phyloP scores from a whole-genome alignment of 148 eudicot species.

The Camellia granthamiana region DNA sequence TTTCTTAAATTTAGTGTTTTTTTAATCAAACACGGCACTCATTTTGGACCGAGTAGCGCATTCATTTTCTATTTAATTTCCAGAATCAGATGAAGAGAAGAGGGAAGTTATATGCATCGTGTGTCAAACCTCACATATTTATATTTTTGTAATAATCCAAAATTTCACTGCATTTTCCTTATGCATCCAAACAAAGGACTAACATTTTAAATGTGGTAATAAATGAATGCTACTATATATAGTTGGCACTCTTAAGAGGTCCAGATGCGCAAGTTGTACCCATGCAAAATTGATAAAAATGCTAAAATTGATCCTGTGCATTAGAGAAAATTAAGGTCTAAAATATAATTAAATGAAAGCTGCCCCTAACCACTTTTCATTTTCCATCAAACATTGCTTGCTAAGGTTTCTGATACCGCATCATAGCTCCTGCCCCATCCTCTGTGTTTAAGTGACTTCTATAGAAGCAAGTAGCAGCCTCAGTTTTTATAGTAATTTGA shows the following conservation, averaged over 20 bases:
- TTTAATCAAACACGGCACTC: too few species aligned
- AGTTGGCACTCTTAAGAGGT: constrained; percentile 2
- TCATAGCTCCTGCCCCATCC: neutral
- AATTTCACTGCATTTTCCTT: neutral
- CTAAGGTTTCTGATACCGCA: neutral
- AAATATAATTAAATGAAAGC: too few species aligned
- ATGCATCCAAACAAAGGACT: too few species aligned
- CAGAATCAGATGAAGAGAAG: neutral
- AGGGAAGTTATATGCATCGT: neutral
- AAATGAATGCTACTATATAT: neutral
- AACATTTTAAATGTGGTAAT: neutral
- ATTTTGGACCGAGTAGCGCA: neutral
- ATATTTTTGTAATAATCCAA: neutral
- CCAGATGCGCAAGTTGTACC: neutral
- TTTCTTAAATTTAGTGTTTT: too few species aligned
- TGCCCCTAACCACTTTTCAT: too few species aligned
- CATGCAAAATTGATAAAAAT: neutral
- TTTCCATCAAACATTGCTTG: too few species aligned
- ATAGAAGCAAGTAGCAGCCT: neutral
- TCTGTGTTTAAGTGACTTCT: neutral
- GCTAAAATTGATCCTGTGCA: too few species aligned
- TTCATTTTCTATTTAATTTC: neutral
- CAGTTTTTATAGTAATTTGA: neutral
- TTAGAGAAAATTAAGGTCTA: too few species aligned
- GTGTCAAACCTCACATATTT: neutral